A percentile compares a stretch with the other conserved stretches of the same genome.
Conservation (phyloP, 306 rosid species). For the Trifolium pratense region DNA sequence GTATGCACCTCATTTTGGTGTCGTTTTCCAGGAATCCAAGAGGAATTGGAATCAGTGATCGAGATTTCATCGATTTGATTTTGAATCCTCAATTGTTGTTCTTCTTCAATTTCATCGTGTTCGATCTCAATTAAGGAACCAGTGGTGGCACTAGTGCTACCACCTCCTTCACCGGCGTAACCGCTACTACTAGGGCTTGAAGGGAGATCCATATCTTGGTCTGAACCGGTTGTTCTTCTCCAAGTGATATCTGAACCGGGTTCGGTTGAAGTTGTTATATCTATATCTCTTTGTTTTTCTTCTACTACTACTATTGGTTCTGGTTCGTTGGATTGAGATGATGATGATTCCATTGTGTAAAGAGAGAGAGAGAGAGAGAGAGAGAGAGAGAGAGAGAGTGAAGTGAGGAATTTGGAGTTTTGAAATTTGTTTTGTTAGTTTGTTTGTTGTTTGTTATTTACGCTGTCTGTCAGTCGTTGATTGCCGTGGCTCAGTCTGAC, state of each 20-base stretch:
- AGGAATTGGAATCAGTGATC: constrained; percentile 48
- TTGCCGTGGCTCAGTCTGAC: constrained; percentile 43
- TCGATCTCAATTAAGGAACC: constrained; percentile 55
- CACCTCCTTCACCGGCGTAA: constrained; percentile 86
- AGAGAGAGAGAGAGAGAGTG: not conserved
- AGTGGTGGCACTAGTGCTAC: constrained; percentile 57
- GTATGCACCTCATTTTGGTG: constrained; percentile 73
- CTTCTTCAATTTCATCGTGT: constrained; percentile 45
- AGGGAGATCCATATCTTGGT: constrained; percentile 60
- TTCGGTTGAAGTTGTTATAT: constrained; percentile 38
- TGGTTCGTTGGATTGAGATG: constrained; percentile 32
- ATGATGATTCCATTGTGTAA: constrained; percentile 21
- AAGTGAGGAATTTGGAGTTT: not conserved
- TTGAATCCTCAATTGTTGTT: constrained; percentile 47
- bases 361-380: not conserved
- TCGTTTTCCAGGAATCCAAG: constrained; percentile 83
- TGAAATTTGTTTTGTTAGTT: constrained; percentile 20
- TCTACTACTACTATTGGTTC: not conserved
- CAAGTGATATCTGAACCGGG: constrained; percentile 42
- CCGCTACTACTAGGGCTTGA: constrained; percentile 96
- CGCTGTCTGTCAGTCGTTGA: constrained; percentile 43
- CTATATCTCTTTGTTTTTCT: not conserved
- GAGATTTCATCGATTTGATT: constrained; percentile 45
- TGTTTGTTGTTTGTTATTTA: constrained; percentile 18
- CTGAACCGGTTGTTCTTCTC: constrained; percentile 62